Evolutionary conservation across 345 rosid species (phyloP), one percentile per base, ranked within the genome.

Genomic region (Isatis tinctoria): DNA sequence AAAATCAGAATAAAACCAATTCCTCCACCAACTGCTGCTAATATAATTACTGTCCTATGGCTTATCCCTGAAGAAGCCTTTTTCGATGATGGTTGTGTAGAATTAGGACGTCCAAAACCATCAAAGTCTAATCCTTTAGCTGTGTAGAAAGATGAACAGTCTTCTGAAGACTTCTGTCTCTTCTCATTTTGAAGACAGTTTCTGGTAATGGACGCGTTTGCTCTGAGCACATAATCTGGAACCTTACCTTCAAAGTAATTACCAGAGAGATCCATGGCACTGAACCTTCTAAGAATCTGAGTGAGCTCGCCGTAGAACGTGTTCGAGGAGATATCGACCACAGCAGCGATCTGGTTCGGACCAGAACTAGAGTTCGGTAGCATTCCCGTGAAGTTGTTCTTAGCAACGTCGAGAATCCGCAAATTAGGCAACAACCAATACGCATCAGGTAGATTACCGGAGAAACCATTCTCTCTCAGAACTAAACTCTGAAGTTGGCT

Each of bases 231-330:
- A 77, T 81, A 89, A 17, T 84, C 85, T 1, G 94, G 98, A 86
- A 92, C 86, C 75, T 49, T 75, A 56, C 99, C 99, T 70, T 92
- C 78, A 28, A 96, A 90, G 73, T 87, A 96, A 60, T 96, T 96
- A 60, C 86, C 86, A 3, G 96, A 88, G 74, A 96, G 80, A 75
- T 90, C 82, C 44, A 74, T 51, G 4, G 22, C 66, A 16, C 64
- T 51, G 73, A 89, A 96, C 80, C 87, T 87, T 72, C 71, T 43
- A 7, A 90, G 84, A 26, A 80, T 37, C 11, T 67, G 78, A 27
- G 79, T 83, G 48, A 92, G 91, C 78, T 65, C 75, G 43, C 98
- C 98, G 51, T 84, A 96, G 62, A 96, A 89, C 78, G 71, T 67
- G 79, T 96, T 96, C 18, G 56, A 67, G n/a, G 99, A 96, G 47